These are phyloP conservation scores for Rhodotorula sp. DNA, from an alignment of 1,284 basidiomycete species.

Conservation along the genomic window DNA sequence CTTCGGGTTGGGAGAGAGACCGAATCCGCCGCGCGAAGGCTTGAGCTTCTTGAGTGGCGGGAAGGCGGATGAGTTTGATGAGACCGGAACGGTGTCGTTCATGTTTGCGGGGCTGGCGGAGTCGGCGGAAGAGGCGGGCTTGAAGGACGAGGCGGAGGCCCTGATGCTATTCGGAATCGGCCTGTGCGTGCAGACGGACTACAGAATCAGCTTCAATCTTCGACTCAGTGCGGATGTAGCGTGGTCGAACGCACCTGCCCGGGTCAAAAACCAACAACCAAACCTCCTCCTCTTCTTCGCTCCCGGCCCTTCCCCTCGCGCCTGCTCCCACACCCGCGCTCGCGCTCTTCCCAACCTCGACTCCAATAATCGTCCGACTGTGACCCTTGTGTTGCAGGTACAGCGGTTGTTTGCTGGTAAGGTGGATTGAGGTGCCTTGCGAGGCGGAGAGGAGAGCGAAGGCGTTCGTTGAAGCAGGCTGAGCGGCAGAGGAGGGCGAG, in stretches of 20 bases:
- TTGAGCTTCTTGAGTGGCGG: neutral
- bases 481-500: neutral
- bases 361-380: slow-evolving; percentile 43
- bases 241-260: slow-evolving; percentile 35
- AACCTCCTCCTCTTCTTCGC: slow-evolving; percentile 14
- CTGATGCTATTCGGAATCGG: slow-evolving; percentile 7
- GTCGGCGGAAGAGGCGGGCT: neutral
- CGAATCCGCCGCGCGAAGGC: slow-evolving; percentile 4
- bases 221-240: neutral
- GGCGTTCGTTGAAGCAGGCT: neutral
- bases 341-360: slow-evolving; percentile 31
- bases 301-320: neutral
- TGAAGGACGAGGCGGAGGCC: neutral
- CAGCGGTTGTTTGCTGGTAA: slow-evolving; percentile 33
- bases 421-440: neutral
- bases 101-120: neutral
- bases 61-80: neutral
- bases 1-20: neutral
- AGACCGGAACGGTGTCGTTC: neutral
- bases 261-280: slow-evolving; percentile 44
- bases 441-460: neutral
- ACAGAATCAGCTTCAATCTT: neutral
- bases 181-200: neutral
- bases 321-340: neutral
- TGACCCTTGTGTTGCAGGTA: slow-evolving; percentile 46